Conservation (phyloP, 2,329 filamentous ascomycete genomes). For the Graphium sp. region DNA sequence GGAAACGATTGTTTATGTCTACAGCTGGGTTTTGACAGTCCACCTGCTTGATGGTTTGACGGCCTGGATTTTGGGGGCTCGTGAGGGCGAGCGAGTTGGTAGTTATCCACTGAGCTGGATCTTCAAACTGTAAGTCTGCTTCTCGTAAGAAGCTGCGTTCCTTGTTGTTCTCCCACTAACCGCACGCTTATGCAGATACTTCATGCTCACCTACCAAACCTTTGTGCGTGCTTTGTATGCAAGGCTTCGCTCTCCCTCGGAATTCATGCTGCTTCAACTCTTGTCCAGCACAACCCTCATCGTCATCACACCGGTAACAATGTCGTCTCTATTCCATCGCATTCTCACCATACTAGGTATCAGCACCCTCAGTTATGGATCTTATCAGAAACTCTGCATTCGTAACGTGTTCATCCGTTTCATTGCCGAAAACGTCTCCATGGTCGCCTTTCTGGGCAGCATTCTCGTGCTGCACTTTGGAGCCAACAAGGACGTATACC, state of each 20-base stretch:
- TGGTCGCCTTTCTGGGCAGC: constrained; percentile 50
- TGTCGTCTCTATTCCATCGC: constrained; percentile 41
- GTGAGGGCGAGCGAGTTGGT: constrained; percentile 48
- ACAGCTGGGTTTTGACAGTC: constrained; percentile 52
- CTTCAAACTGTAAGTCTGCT: constrained; percentile 47
- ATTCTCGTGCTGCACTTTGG: constrained; percentile 51
- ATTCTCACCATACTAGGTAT: constrained; percentile 33
- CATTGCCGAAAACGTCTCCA: constrained; percentile 49
- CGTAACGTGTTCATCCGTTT: constrained; percentile 53
- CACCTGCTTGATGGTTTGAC: constrained; percentile 47
- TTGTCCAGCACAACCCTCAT: constrained; percentile 47
- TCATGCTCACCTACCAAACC: constrained; percentile 54
- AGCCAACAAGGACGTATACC: constrained; percentile 50
- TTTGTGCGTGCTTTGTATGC: constrained; percentile 55
- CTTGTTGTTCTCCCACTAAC: no score
- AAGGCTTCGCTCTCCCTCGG: constrained; percentile 44
- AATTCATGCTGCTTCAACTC: constrained; percentile 49
- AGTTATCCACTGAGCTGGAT: constrained; percentile 57
- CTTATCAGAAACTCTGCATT: constrained; percentile 49
- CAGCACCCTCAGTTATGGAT: constrained; percentile 40
- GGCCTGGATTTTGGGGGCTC: constrained; percentile 49
- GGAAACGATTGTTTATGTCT: constrained; percentile 53
- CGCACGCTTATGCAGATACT: constrained; percentile 27
- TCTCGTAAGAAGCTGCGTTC: no score
- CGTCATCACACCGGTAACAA: constrained; percentile 44